These are phyloP conservation scores for Solanum hybrid DNA, from an alignment of 305 asterid genomes.

Conservation along the genomic window DNA sequence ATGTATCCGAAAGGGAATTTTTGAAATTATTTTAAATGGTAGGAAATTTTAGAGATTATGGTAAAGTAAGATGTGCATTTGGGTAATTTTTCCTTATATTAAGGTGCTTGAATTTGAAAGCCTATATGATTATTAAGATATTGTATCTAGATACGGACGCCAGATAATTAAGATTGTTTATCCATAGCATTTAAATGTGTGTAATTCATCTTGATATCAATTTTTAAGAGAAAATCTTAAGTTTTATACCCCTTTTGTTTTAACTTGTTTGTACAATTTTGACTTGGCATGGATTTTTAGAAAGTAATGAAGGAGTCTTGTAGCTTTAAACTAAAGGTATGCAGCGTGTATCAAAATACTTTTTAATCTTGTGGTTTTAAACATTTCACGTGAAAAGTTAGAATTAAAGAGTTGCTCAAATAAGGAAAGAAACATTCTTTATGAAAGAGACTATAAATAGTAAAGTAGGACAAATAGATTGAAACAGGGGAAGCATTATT, in stretches of 20 bases:
- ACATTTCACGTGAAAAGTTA: too few species aligned
- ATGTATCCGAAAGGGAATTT: background rate
- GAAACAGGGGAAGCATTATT: background rate
- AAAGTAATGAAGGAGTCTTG: background rate
- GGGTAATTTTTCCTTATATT: background rate
- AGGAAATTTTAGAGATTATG: background rate
- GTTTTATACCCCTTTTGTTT: background rate
- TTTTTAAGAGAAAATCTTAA: background rate
- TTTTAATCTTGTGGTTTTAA: too few species aligned
- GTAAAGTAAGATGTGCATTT: background rate
- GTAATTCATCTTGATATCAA: background rate
- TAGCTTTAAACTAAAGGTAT: background rate
- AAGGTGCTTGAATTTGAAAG: background rate
- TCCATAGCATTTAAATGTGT: background rate
- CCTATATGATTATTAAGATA: background rate
- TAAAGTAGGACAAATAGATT: background rate
- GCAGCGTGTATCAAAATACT: background rate
- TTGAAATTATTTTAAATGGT: background rate
- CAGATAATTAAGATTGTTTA: background rate
- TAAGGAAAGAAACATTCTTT: too few species aligned
- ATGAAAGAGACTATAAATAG: background rate
- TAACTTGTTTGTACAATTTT: background rate
- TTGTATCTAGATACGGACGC: background rate
- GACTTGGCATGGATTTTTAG: background rate
- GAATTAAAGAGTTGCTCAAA: background rate